Base-by-base conservation (phyloP, 2,329 filamentous ascomycete genomes). In the Neodidymelliopsis sp. region DNA sequence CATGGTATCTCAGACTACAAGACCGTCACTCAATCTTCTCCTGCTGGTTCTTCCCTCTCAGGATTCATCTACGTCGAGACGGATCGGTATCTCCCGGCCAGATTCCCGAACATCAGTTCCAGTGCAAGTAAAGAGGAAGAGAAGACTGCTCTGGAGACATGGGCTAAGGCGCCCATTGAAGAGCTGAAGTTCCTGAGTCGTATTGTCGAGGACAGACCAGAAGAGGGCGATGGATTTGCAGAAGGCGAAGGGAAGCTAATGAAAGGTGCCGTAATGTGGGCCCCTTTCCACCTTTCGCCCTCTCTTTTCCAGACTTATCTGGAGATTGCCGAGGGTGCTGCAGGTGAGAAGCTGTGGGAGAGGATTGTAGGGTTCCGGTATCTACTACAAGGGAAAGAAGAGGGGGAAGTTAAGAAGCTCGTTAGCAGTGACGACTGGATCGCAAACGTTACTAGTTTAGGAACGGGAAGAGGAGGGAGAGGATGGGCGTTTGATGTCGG, bases 11-110 rank as follows among this genome's bases (percentile, higher is more conserved):
- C 79, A 22, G 81, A 91, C 66, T 92, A 89, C 75, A 41, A 60
- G 6, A 10, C 45, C 28, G 60, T 63, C 6, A 39, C 49, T 10
- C 43, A 49, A 4, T 16, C 50, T 8, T 58, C 53, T 29, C 56
- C 62, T 2, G 33, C 31, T 15, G 47, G 40, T 4, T 28, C 47
- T 16, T 24, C 30, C 9, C 40, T 50, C n/a, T 10, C 29, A 6
- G 90, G 89, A 46, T 93, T 92, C 74, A 79, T 96, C 59, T 91
- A 92, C 72, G 74, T 96, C 55, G 91, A 96, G 77, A 87, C 88
- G 10, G 91, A 95, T 72, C 87, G 90, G 2, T 58, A 61, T n/a
- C 55, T 71, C 0, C 63, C 65, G 2, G 44, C 43, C 11, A 13
- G 39, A 2, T 19, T 30, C n/a, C 56, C 57, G 2, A 23, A 27